Conservation (phyloP, 306 rosid genomes). For the Crotalaria pallida region DNA sequence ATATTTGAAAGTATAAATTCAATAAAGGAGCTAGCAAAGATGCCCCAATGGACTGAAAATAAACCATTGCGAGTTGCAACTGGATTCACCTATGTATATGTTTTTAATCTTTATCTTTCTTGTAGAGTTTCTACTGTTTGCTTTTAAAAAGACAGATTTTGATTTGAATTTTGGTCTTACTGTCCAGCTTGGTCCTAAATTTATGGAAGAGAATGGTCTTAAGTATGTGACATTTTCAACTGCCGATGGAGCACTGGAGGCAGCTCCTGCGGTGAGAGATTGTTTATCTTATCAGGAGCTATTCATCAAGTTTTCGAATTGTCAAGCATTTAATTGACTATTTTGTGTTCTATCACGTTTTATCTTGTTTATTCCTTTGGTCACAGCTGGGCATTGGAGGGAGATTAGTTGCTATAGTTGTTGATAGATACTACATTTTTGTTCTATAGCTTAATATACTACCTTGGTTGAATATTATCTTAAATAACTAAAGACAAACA, state of each 20-base stretch:
- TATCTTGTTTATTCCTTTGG: background rate
- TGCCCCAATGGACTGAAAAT: slow-evolving; percentile 81
- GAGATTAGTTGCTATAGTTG: background rate
- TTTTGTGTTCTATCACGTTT: background rate
- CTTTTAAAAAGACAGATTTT: background rate
- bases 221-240: slow-evolving; percentile 80
- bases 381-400: too few relatives aligned
- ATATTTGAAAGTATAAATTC: slow-evolving; percentile 85
- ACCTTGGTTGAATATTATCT: slow-evolving; percentile 6
- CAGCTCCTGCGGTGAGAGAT: slow-evolving; percentile 88
- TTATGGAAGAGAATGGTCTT: slow-evolving; percentile 73
- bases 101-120: background rate
- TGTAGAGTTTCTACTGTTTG: background rate
- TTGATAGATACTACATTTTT: background rate
- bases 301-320: background rate
- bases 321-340: background rate
- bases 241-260: slow-evolving; percentile 97
- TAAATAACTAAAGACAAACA: background rate
- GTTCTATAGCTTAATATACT: slow-evolving; percentile 5
- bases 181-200: slow-evolving; percentile 85
- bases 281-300: background rate
- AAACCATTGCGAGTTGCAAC: slow-evolving; percentile 92
- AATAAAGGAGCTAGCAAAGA: slow-evolving; percentile 60
- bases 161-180: slow-evolving; percentile 4
- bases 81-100: slow-evolving; percentile 74